Percentiles rank a stretch among this genome's conserved stretches.
These are phyloP conservation scores for Colletotrichum melonis DNA, from an alignment of 2,329 filamentous ascomycete species.

Conservation along the genomic window DNA sequence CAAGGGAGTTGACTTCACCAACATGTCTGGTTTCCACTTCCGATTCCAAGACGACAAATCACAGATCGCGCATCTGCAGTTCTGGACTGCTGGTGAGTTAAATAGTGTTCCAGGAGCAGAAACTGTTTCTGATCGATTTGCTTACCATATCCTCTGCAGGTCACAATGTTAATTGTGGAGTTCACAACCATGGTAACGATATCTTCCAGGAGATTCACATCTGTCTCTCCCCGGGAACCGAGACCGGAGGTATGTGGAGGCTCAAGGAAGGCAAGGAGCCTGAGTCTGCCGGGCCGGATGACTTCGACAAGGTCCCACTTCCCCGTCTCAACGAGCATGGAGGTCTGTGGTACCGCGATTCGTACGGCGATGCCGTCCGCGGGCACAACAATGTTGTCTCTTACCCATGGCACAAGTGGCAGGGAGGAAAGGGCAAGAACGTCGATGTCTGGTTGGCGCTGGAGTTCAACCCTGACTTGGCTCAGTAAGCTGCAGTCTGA, in stretches of 20 bases:
- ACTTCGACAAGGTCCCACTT: neutral
- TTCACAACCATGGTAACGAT: slow-evolving; percentile 2
- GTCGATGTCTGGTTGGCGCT: neutral
- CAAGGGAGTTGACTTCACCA: slow-evolving; percentile 16
- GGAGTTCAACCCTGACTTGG: neutral
- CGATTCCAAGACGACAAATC: neutral
- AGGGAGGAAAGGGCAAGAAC: neutral
- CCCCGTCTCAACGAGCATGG: neutral
- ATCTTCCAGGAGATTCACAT: neutral
- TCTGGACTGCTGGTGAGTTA: neutral
- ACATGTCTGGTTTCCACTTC: slow-evolving; percentile 13
- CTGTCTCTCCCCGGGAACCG: neutral
- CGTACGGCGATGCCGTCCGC: neutral
- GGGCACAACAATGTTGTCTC: neutral
- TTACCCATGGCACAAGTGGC: neutral
- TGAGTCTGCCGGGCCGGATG: neutral
- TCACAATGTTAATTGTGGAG: neutral
- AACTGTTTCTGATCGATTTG: neutral
- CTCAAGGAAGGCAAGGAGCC: neutral
- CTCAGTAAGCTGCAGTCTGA: neutral
- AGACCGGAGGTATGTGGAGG: neutral
- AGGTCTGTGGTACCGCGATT: neutral
- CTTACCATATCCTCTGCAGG: neutral
- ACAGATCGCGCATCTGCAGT: neutral
- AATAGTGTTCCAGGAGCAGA: neutral